Evolutionary conservation across 352 stramenopile genomes (phyloP).

Genomic region (Globisporangium cederbergense): DNA sequence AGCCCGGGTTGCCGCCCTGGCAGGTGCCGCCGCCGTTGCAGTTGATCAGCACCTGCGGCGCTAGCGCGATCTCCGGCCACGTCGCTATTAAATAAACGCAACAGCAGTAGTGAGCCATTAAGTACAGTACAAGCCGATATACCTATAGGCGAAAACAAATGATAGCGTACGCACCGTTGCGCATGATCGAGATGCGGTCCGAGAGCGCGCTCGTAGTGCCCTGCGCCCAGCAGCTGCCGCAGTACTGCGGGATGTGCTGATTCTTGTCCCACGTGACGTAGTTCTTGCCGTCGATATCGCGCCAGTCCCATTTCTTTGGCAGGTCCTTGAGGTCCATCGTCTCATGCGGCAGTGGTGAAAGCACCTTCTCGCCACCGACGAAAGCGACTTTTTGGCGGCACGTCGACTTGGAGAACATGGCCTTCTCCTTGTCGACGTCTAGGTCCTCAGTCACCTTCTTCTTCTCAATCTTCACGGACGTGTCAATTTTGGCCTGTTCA

Average conservation of each 20-base stretch:
- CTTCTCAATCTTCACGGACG: not conserved
- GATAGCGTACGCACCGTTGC: slow-evolving; percentile 54
- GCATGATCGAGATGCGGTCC: slow-evolving; percentile 89
- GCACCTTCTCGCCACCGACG: slow-evolving; percentile 59
- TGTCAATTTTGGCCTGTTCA: not conserved
- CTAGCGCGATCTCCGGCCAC: slow-evolving; percentile 82
- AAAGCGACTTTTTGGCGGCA: slow-evolving; percentile 72
- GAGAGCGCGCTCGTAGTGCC: slow-evolving; percentile 86
- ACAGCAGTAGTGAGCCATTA: slow-evolving; percentile 9
- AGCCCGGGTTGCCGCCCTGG: slow-evolving; percentile 72
- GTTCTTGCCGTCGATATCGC: slow-evolving; percentile 91
- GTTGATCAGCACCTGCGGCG: slow-evolving; percentile 83
- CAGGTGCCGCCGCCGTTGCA: slow-evolving; percentile 78
- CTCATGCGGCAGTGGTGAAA: slow-evolving; percentile 67
- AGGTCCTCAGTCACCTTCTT: not conserved
- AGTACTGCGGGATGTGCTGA: slow-evolving; percentile 96
- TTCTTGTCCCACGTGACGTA: slow-evolving; percentile 98
- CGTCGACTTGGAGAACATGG: slow-evolving; percentile 18
- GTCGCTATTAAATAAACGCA: slow-evolving; percentile 26
- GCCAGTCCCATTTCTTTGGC: slow-evolving; percentile 93
- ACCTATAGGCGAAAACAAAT: not conserved
- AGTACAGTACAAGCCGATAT: not conserved
- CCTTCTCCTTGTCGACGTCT: slow-evolving; percentile 24
- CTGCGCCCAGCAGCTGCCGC: slow-evolving; percentile 91
- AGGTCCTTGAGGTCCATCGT: slow-evolving; percentile 80